Percentiles rank a stretch among this genome's conserved stretches.
These are phyloP conservation scores for Aureobasidium sp. DNA, from an alignment of 2,329 filamentous ascomycete genomes.

Conservation along the genomic window DNA sequence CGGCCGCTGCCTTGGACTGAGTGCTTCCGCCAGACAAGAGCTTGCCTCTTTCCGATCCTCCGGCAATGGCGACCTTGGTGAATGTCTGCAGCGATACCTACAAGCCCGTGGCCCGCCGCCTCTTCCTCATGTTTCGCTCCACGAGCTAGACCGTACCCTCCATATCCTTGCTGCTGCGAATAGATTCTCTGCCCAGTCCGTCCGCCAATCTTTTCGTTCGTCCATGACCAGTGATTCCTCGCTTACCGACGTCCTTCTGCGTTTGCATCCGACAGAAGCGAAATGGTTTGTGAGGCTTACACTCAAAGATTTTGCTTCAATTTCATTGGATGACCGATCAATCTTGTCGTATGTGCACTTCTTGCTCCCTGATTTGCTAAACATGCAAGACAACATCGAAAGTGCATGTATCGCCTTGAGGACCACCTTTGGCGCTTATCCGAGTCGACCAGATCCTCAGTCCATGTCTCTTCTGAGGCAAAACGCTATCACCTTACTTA, in stretches of 20 bases:
- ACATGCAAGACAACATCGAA: conserved; percentile 62
- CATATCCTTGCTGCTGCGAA: conserved; percentile 60
- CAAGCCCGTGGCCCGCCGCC: conserved; percentile 44
- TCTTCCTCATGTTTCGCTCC: conserved; percentile 49
- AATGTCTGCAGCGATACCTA: conserved; percentile 62
- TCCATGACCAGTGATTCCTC: conserved; percentile 25
- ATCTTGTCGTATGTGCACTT: conserved; percentile 60
- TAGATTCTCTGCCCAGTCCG: conserved; percentile 61
- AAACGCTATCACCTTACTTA: conserved; percentile 34
- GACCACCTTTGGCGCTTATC: conserved; percentile 33
- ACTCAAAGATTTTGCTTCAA: conserved; percentile 66
- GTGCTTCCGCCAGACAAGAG: conserved; percentile 52
- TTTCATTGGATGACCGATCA: conserved; percentile 52
- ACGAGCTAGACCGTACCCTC: conserved; percentile 64
- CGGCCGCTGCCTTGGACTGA: conserved; percentile 58
- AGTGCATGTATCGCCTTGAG: conserved; percentile 52
- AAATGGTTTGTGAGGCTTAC: conserved; percentile 85
- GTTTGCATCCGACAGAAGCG: conserved; percentile 59
- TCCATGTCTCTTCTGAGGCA: conserved; percentile 30
- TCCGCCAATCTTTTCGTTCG: conserved; percentile 35
- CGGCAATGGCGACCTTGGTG: conserved; percentile 60
- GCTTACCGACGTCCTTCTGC: conserved; percentile 35
- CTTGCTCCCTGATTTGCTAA: conserved; percentile 61
- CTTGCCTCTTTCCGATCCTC: conserved; percentile 57
- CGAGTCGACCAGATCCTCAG: conserved; percentile 29